Base-by-base conservation (phyloP, 129 eudicot species). In the Flaveria trinervia region DNA sequence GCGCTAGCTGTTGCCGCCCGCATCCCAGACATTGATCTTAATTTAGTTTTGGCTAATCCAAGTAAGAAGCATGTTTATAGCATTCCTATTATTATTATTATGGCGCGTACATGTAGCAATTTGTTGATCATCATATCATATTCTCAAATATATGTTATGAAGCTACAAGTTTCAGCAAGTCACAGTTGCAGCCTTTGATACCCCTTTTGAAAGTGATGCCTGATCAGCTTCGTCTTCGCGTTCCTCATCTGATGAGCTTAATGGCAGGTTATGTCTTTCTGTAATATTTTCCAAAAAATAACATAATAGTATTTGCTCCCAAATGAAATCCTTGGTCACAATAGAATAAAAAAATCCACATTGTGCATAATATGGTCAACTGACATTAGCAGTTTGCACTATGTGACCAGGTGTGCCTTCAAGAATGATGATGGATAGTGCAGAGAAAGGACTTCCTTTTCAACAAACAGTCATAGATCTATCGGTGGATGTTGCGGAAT, bases 1-100 rank as follows among this genome's bases (percentile, higher is more conserved):
- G 92, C 96, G 4, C 86, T 85, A 16, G 82, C 82, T 39, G 86
- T 87, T 65, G 96, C 96, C 36, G 89, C 90, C 7, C 86, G 84
- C 43, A 81, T 80, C 65, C 88, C 85, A 25, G 81, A 87, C 48
- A 73, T 87, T 16, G 87, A 87, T 77, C 92, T 89, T 57, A 60
- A 83, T 3, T 68, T 89, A n/a, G 79, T 89, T 64, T 81, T 89
- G 83, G 88, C 89, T 16, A 89, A 89, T 64, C 92, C 96, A 76
- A 89, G 96, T 89, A 52, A 39, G 18, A 55, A 22, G 59, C 43
- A 65, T 70, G 39, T 60, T 17, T 44, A 30, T 76, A 26, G 14
- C 65, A 4, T 57, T 23, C 66, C 66, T 11, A 2, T 25, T 25
- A 25, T 12, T 25, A 25, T 11, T 23, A 60, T 25, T 25, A 12